Conservation (phyloP, 228 moss, liverwort and hornwort species). For the Sphagnum magellanicum region DNA sequence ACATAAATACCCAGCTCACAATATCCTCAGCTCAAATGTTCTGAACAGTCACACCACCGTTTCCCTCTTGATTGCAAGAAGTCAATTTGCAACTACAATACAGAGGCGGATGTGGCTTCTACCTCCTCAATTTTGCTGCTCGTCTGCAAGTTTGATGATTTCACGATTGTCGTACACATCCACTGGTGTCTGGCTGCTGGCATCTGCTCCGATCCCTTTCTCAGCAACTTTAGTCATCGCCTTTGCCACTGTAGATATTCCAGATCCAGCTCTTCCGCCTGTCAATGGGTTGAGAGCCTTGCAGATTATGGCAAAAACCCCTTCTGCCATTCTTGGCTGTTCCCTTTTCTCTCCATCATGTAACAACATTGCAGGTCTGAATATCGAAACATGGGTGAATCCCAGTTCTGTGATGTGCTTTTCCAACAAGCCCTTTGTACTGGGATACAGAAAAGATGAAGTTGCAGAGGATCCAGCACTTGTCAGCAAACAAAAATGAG, state of each 20-base stretch:
- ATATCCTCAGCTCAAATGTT: no score
- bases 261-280: slow-evolving; percentile 16
- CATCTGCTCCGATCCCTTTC: slow-evolving; percentile 9
- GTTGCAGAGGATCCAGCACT: slow-evolving; percentile 19
- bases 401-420: slow-evolving; percentile 29
- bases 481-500: slow-evolving; percentile 30
- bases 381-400: slow-evolving; percentile 27
- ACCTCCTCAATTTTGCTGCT: no score
- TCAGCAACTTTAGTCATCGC: slow-evolving; percentile 31
- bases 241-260: slow-evolving; percentile 17
- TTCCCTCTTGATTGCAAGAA: no score
- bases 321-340: slow-evolving; percentile 20
- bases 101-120: no score
- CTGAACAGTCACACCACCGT: no score
- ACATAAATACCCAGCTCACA: no score
- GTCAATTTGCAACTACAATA: no score
- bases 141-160: background rate
- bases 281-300: slow-evolving; percentile 40
- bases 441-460: slow-evolving; percentile 35
- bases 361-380: slow-evolving; percentile 32
- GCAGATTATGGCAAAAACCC: slow-evolving; percentile 4
- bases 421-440: slow-evolving; percentile 45
- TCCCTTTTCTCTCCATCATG: slow-evolving; percentile 44
- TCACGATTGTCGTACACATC: slow-evolving; percentile 27
- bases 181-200: slow-evolving; percentile 16